A percentile compares a stretch with the other conserved stretches of the same genome.
Evolutionary conservation across 2,329 filamentous ascomycete genomes (phyloP).

Genomic region (Fusarium brevicatenulatum): DNA sequence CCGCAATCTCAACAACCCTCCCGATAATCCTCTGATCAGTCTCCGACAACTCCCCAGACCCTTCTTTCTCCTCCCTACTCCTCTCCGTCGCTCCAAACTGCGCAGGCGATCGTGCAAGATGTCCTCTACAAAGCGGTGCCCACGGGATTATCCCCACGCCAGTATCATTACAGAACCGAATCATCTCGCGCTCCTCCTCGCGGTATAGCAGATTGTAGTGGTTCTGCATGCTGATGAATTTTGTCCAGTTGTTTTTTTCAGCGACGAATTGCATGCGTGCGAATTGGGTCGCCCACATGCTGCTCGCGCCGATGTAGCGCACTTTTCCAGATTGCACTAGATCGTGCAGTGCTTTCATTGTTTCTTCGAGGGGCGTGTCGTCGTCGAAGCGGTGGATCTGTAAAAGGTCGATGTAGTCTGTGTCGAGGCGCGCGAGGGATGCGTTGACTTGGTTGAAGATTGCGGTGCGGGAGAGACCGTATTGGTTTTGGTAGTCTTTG

Average conservation of each 20-base stretch:
- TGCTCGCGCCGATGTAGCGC: constrained; percentile 61
- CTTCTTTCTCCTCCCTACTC: constrained; percentile 25
- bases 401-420: constrained; percentile 63
- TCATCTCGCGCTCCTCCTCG: constrained; percentile 65
- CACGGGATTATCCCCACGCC: constrained; percentile 35
- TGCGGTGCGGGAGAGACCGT: constrained; percentile 27
- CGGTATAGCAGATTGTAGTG: constrained; percentile 65
- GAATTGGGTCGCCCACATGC: constrained; percentile 59
- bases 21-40: constrained; percentile 17
- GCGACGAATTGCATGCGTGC: constrained; percentile 62
- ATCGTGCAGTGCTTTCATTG: constrained; percentile 67
- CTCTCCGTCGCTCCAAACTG: constrained; percentile 25
- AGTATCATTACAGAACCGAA: constrained; percentile 52
- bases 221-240: constrained; percentile 69
- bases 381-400: constrained; percentile 62
- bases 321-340: constrained; percentile 66
- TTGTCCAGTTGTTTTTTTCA: constrained; percentile 64
- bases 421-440: constrained; percentile 33
- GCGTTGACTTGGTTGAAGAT: constrained; percentile 37
- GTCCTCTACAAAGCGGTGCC: constrained; percentile 32
- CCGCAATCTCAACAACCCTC: constrained; percentile 14
- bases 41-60: constrained; percentile 16
- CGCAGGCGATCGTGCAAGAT: constrained; percentile 16
- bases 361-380: constrained; percentile 61
- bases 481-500: constrained; percentile 39